Evolutionary conservation across 257 asterid genomes (phyloP).

Genomic region (Nicotiana tomentosiformis): DNA sequence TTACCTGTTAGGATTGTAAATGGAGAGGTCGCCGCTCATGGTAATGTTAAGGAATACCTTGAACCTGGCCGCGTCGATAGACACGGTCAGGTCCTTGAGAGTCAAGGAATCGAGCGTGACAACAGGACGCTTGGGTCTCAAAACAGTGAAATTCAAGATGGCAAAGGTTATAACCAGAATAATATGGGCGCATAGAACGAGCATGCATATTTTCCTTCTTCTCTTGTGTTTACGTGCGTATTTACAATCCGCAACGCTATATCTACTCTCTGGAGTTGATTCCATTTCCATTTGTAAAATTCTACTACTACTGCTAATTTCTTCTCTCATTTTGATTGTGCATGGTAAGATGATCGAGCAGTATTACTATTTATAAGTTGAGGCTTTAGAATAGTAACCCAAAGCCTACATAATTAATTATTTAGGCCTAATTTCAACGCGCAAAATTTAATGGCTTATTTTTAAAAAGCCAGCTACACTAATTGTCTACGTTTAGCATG

Average conservation of each 20-base stretch:
- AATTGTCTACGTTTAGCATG: background rate
- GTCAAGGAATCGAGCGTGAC: background rate
- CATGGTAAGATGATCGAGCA: background rate
- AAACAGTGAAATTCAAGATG: background rate
- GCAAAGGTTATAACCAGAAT: background rate
- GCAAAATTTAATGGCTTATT: background rate
- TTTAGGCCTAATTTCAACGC: background rate
- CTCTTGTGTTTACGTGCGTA: background rate
- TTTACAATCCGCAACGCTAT: background rate
- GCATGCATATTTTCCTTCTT: background rate
- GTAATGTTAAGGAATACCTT: background rate
- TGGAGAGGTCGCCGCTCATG: background rate
- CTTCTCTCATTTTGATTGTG: background rate
- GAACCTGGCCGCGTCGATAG: background rate
- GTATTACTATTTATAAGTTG: background rate
- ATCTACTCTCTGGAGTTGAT: background rate
- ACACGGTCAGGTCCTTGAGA: background rate
- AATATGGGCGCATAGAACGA: background rate
- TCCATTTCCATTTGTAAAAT: background rate
- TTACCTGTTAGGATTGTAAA: background rate
- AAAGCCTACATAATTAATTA: background rate
- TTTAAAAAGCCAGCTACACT: too few relatives aligned
- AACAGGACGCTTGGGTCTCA: background rate
- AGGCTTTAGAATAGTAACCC: background rate
- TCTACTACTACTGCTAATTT: background rate